Percentiles rank a stretch among this genome's conserved stretches.
Evolutionary conservation across 2,329 filamentous ascomycete genomes (phyloP).

Genomic region (Verticillium albo-atrum): DNA sequence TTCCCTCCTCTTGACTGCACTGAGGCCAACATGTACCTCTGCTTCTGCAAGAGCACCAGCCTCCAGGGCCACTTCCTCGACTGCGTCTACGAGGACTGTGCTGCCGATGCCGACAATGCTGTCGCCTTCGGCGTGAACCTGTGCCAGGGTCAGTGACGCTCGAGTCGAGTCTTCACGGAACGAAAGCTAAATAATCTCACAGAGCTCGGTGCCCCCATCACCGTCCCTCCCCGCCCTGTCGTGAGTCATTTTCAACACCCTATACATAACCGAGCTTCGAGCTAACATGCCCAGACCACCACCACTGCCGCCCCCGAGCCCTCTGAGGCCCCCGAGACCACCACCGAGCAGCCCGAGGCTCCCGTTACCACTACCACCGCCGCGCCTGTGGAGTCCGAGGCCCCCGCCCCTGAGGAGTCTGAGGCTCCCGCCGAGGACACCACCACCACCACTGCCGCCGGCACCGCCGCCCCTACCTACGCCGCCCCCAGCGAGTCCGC

Average conservation of each 20-base stretch:
- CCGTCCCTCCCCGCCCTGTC: background rate
- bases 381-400: background rate
- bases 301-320: background rate
- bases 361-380: background rate
- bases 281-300: background rate
- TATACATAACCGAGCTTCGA: background rate
- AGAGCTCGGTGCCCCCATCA: slow-evolving; percentile 1
- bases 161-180: background rate
- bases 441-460: background rate
- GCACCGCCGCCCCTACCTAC: background rate
- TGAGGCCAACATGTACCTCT: slow-evolving; percentile 23
- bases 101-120: slow-evolving; percentile 8
- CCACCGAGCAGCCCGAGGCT: background rate
- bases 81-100: slow-evolving; percentile 13
- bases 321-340: background rate
- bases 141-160: slow-evolving; percentile 21
- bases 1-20: slow-evolving; percentile 21
- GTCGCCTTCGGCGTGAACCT: slow-evolving; percentile 18
- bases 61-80: slow-evolving; percentile 19
- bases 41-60: slow-evolving; percentile 20
- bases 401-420: background rate
- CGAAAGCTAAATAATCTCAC: background rate
- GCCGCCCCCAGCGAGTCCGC: background rate
- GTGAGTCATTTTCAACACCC: background rate
- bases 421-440: background rate